Percentiles rank a stretch among this genome's conserved stretches.
Evolutionary conservation across 164 flowering plant species (phyloP).

Genomic region (Euptelea pleiosperma): DNA sequence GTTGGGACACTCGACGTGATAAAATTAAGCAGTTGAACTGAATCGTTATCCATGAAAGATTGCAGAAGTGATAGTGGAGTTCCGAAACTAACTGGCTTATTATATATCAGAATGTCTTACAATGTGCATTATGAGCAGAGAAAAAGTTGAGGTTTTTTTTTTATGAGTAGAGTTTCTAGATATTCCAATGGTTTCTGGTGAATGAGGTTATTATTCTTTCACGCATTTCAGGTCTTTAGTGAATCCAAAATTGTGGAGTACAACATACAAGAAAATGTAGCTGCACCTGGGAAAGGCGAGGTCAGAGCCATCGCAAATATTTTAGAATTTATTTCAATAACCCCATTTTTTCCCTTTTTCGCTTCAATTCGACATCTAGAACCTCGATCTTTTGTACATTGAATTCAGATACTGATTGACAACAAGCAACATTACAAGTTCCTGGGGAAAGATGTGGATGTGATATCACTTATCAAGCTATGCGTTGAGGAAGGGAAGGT

Average conservation of each 20-base stretch:
- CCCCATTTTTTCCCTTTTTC: neutral
- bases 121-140: too few relatives aligned
- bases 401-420: slow-evolving; percentile 62
- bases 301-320: slow-evolving; percentile 24
- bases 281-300: slow-evolving; percentile 61
- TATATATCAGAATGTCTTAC: too few relatives aligned
- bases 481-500: slow-evolving; percentile 59
- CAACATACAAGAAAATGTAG: slow-evolving; percentile 47
- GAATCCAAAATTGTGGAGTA: slow-evolving; percentile 82
- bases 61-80: too few relatives aligned
- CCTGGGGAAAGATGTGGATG: slow-evolving; percentile 55
- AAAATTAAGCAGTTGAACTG: neutral
- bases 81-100: too few relatives aligned
- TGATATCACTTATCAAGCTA: slow-evolving; percentile 75
- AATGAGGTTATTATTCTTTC: neutral
- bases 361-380: neutral
- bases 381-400: neutral
- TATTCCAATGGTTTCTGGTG: neutral
- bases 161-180: neutral
- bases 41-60: too few relatives aligned
- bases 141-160: too few relatives aligned
- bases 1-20: neutral
- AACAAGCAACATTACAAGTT: slow-evolving; percentile 86
- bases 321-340: neutral
- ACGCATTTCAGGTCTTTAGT: slow-evolving; percentile 51